These are phyloP conservation scores for Rhodomyrtus tomentosa DNA, from an alignment of 345 rosid species.

Conservation along the genomic window DNA sequence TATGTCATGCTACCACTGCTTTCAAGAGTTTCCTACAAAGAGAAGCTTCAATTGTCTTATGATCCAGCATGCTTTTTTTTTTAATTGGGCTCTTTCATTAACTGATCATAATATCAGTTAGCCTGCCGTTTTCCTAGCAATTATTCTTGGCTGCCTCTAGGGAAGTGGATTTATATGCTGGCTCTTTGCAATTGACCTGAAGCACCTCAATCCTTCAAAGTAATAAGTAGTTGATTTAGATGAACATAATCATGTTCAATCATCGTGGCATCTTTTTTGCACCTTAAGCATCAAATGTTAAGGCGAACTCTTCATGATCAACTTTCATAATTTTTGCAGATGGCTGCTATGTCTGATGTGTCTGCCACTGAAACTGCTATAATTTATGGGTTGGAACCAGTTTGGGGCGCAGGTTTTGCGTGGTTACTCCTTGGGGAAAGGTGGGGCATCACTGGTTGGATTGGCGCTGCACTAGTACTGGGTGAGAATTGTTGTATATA, in stretches of 20 bases:
- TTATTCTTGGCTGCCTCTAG: neutral
- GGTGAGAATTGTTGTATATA: constrained; percentile 13
- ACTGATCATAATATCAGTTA: no score
- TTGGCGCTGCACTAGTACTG: constrained; percentile 54
- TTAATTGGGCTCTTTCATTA: no score
- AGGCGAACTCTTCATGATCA: neutral
- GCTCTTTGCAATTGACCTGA: neutral
- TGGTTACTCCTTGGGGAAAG: constrained; percentile 69
- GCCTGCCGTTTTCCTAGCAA: neutral
- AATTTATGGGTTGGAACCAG: constrained; percentile 58
- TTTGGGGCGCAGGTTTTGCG: constrained; percentile 63
- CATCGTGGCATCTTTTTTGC: neutral
- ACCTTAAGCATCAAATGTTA: neutral
- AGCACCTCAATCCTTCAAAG: neutral
- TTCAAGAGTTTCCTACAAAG: neutral
- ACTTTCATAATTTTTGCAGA: constrained; percentile 15
- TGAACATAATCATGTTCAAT: neutral
- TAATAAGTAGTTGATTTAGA: neutral
- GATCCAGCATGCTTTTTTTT: no score
- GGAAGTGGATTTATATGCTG: neutral
- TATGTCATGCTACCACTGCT: neutral
- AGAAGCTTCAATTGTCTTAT: neutral
- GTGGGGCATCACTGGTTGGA: constrained; percentile 53
- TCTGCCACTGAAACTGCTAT: constrained; percentile 49
- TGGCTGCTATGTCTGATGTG: constrained; percentile 47